Conservation (phyloP, 352 stramenopile species). For the Phytophthora uliginosa region DNA sequence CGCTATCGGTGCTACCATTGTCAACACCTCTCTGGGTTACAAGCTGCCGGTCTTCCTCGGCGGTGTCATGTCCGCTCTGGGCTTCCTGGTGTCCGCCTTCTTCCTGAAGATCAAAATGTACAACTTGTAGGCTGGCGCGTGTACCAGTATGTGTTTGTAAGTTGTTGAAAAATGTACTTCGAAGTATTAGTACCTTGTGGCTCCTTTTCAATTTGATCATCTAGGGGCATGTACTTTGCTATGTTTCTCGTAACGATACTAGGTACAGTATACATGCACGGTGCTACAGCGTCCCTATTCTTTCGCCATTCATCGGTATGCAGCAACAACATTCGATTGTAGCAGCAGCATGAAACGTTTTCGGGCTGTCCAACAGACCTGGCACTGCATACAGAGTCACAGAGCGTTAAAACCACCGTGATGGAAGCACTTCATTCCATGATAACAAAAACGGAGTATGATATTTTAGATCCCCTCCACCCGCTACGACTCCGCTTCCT, state of each 20-base stretch:
- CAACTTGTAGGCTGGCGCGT: slow-evolving; percentile 33
- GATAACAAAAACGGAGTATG: slow-evolving; percentile 1
- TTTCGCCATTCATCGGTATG: too few relatives aligned
- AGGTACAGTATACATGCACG: too few relatives aligned
- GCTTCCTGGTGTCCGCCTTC: slow-evolving; percentile 30
- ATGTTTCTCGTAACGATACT: too few relatives aligned
- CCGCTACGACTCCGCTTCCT: neutral
- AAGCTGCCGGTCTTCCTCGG: slow-evolving; percentile 44
- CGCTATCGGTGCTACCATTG: slow-evolving; percentile 34
- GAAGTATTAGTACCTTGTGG: neutral
- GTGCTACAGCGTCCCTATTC: too few relatives aligned
- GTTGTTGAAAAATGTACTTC: slow-evolving; percentile 27
- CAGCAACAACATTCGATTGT: too few relatives aligned
- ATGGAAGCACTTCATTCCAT: neutral
- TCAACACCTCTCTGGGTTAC: slow-evolving; percentile 43
- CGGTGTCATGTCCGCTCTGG: slow-evolving; percentile 37
- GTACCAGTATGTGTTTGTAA: slow-evolving; percentile 28
- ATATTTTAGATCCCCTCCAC: slow-evolving; percentile 4
- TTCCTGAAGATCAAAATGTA: slow-evolving; percentile 53
- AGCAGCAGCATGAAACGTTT: too few relatives aligned
- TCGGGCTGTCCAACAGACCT: too few relatives aligned
- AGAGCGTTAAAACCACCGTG: too few relatives aligned
- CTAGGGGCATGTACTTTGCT: too few relatives aligned
- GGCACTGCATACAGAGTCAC: too few relatives aligned
- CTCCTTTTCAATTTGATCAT: neutral